Evolutionary conservation across 148 eudicot species (phyloP).

Genomic region (Pouteria glomerata): DNA sequence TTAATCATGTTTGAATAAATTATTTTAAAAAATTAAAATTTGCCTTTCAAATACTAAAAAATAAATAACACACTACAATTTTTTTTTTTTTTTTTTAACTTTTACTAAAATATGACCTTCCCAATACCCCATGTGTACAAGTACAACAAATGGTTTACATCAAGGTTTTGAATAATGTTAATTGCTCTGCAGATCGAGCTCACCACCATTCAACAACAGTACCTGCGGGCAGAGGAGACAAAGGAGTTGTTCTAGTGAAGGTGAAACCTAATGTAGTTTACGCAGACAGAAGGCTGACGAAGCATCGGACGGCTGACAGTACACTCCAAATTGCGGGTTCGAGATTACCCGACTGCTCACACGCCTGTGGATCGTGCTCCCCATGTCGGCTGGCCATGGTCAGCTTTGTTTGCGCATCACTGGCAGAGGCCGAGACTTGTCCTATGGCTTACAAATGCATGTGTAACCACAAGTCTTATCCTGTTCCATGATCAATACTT

Average conservation of each 20-base stretch:
- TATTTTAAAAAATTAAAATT: too few relatives aligned
- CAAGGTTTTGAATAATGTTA: background rate
- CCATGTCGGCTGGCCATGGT: conserved; percentile 76
- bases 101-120: background rate
- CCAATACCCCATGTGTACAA: too few relatives aligned
- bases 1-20: too few relatives aligned
- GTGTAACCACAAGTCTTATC: conserved; percentile 69
- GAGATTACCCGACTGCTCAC: conserved; percentile 64
- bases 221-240: background rate
- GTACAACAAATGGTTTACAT: too few relatives aligned
- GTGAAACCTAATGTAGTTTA: background rate
- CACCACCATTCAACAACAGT: conserved; percentile 17
- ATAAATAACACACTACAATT: background rate
- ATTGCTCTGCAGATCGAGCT: conserved; percentile 11
- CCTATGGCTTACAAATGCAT: conserved; percentile 80
- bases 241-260: too few relatives aligned
- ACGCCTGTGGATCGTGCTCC: conserved; percentile 67
- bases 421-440: conserved; percentile 67
- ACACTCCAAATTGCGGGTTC: conserved; percentile 58
- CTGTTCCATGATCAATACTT: conserved; percentile 45
- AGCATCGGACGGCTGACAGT: conserved; percentile 23
- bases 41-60: background rate
- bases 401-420: conserved; percentile 57
- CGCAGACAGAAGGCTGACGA: conserved; percentile 8
- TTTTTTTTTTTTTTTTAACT: background rate